A percentile compares a stretch with the other conserved stretches of the same genome.
phyloP scores from a whole-genome alignment of 2,329 filamentous ascomycete species.

The Leptographium procerum region DNA sequence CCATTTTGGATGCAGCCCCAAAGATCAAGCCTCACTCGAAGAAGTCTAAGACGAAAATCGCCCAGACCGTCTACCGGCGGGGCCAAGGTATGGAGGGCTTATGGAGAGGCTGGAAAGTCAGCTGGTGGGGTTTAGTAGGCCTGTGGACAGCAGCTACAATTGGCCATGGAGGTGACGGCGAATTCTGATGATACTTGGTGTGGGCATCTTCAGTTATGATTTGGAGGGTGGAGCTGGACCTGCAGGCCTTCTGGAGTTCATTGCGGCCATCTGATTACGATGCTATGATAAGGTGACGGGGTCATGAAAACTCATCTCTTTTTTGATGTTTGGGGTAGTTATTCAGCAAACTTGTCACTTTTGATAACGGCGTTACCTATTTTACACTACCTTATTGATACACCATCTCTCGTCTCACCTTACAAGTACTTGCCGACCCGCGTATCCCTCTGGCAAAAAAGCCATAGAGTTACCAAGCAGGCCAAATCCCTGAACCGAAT shows the following conservation, averaged over 20 bases:
- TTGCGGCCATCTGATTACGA: background rate
- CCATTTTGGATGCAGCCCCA: constrained; percentile 14
- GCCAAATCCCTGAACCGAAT: too few relatives aligned
- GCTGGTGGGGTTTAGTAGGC: constrained; percentile 65
- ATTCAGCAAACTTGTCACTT: background rate
- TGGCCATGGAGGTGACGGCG: constrained; percentile 48
- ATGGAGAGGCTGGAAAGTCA: constrained; percentile 66
- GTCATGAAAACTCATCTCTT: constrained; percentile 4
- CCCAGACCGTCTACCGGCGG: constrained; percentile 36
- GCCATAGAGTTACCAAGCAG: too few relatives aligned
- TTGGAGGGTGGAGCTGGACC: background rate
- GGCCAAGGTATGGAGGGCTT: constrained; percentile 60
- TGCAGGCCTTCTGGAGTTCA: background rate
- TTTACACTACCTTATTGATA: background rate
- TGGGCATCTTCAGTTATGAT: background rate
- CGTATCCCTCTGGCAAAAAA: too few relatives aligned
- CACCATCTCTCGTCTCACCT: too few relatives aligned
- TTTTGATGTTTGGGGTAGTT: background rate
- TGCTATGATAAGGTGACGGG: background rate
- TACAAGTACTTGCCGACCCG: too few relatives aligned
- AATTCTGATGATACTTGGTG: constrained; percentile 30
- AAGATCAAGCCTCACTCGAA: constrained; percentile 17
- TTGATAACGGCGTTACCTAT: background rate
- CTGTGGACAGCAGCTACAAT: constrained; percentile 60
- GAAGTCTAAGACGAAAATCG: constrained; percentile 22